A percentile compares a stretch with the other conserved stretches of the same genome.
Conservation (phyloP, 345 rosid genomes). For the Syzygium jambos region DNA sequence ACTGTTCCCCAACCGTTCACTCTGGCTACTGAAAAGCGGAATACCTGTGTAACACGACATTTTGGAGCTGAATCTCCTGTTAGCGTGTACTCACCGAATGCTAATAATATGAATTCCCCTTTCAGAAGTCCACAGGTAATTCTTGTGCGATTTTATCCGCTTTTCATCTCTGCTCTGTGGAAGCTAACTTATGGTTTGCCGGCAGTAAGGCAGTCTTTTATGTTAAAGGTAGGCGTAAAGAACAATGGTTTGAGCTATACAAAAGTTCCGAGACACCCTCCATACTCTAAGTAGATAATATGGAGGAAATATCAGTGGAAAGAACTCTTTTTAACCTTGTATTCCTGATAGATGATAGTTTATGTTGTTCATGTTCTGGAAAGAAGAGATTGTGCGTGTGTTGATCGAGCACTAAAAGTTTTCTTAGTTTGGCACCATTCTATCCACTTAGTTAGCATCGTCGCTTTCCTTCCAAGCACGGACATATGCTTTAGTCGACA, state of each 20-base stretch:
- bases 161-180: not conserved
- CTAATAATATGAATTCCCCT: slow-evolving; percentile 29
- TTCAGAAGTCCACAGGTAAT: slow-evolving; percentile 48
- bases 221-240: not conserved
- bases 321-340: not conserved
- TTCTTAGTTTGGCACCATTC: not conserved
- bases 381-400: not conserved
- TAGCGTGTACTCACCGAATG: slow-evolving; percentile 16
- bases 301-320: not conserved
- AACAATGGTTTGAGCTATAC: not conserved
- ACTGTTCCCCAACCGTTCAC: slow-evolving; percentile 44
- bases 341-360: not conserved
- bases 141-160: not conserved
- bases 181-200: not conserved
- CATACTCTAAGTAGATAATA: not conserved
- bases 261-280: not conserved
- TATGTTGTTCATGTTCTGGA: not conserved
- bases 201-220: not conserved
- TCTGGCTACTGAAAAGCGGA: slow-evolving; percentile 44
- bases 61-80: slow-evolving; percentile 13
- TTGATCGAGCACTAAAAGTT: not conserved
- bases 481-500: not conserved
- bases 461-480: not conserved
- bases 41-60: slow-evolving; percentile 12
- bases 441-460: not conserved